These are phyloP conservation scores for Globisporangium viniferum DNA, from an alignment of 352 stramenopile genomes.

Conservation along the genomic window DNA sequence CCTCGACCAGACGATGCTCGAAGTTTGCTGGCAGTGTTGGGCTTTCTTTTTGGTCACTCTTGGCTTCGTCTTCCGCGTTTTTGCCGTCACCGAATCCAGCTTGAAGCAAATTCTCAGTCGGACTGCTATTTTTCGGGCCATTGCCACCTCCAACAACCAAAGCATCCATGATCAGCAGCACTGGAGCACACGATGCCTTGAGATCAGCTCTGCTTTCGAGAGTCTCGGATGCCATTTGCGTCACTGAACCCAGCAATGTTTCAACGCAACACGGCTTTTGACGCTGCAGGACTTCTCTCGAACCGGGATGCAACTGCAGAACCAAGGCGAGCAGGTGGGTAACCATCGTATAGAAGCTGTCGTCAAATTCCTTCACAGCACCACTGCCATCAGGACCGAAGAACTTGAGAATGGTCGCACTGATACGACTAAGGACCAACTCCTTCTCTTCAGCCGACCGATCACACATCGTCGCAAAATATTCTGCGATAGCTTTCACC, in stretches of 20 bases:
- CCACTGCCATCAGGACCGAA: conserved; percentile 29
- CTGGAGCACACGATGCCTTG: conserved; percentile 44
- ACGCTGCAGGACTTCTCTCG: conserved; percentile 33
- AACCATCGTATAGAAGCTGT: conserved; percentile 41
- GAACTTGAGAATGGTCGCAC: conserved; percentile 40
- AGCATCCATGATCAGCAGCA: conserved; percentile 68
- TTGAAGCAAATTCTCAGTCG: conserved; percentile 8
- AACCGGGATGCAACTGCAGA: conserved; percentile 51
- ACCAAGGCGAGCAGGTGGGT: conserved; percentile 71
- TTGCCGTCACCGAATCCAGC: conserved; percentile 9
- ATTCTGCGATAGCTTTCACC: conserved; percentile 60
- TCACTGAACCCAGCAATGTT: conserved; percentile 44
- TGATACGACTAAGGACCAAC: conserved; percentile 50
- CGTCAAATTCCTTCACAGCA: conserved; percentile 12
- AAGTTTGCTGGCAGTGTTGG: conserved; percentile 22
- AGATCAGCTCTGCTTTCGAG: conserved; percentile 5
- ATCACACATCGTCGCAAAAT: conserved; percentile 57
- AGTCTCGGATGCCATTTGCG: conserved; percentile 2
- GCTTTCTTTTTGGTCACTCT: conserved; percentile 13
- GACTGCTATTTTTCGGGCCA: neutral
- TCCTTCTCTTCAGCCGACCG: conserved; percentile 56
- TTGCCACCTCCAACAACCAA: conserved; percentile 20
- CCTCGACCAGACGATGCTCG: conserved; percentile 32
- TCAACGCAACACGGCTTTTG: conserved; percentile 48
- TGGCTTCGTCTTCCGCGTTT: conserved; percentile 11